phyloP scores from a whole-genome alignment of 2,329 filamentous ascomycete genomes.

The Juglanconis oblonga region DNA sequence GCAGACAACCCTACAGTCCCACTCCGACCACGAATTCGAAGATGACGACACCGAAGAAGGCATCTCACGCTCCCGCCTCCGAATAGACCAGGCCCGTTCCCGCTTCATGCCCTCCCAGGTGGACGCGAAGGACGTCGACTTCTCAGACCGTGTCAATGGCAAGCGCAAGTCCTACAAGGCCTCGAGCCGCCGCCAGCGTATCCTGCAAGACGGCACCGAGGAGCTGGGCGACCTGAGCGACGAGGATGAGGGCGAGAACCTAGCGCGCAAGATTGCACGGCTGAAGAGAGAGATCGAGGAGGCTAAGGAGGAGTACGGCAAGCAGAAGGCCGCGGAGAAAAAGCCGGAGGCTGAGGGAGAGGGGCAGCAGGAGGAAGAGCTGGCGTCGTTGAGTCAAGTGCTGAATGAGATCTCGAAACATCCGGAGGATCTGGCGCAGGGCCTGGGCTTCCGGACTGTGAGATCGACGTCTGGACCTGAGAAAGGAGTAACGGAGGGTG shows the following conservation, averaged over 20 bases:
- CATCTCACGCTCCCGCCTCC: constrained; percentile 74
- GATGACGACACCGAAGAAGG: constrained; percentile 60
- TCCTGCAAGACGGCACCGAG: constrained; percentile 60
- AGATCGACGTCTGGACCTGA: constrained; percentile 22
- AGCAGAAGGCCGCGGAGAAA: constrained; percentile 42
- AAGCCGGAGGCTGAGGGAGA: constrained; percentile 34
- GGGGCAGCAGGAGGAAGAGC: constrained; percentile 48
- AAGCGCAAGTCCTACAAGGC: constrained; percentile 83
- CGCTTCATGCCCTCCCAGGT: constrained; percentile 74
- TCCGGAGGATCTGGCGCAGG: constrained; percentile 26
- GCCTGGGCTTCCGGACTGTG: constrained; percentile 22
- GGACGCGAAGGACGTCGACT: constrained; percentile 76
- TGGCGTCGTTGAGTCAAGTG: constrained; percentile 68
- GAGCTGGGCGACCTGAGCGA: constrained; percentile 70
- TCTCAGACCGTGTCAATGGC: constrained; percentile 81
- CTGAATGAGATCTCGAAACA: constrained; percentile 61
- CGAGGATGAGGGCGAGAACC: constrained; percentile 67
- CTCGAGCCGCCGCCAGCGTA: constrained; percentile 63
- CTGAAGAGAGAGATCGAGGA: constrained; percentile 81
- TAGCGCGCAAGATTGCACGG: constrained; percentile 77
- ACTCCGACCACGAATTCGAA: constrained; percentile 61
- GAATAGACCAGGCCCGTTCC: constrained; percentile 74
- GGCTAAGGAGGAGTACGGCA: constrained; percentile 61
- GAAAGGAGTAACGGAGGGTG: constrained; percentile 9
- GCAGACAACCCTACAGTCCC: constrained; percentile 54